Conservation (phyloP, 2,329 filamentous ascomycete species). For the Hymenotorrendiella dingleyae region DNA sequence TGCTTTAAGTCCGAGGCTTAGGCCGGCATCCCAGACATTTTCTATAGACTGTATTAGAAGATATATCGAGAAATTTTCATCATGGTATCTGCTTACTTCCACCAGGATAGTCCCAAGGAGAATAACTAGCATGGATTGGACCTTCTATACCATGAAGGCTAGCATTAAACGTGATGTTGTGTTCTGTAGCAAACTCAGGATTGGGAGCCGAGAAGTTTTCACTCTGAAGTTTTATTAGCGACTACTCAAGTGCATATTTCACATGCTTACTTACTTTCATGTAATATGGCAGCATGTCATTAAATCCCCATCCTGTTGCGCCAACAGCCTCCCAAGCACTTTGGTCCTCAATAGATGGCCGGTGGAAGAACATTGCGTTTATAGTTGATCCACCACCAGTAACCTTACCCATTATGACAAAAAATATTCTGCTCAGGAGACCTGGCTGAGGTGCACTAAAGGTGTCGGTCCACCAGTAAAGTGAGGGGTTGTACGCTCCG, state of each 20-base stretch:
- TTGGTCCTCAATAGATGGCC: constrained; percentile 2
- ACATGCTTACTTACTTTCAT: constrained; percentile 1
- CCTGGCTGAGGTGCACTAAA: not conserved
- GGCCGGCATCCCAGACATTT: not conserved
- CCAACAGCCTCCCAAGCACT: not conserved
- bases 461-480: not conserved
- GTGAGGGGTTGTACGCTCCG: not conserved
- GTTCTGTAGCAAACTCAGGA: not conserved
- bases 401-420: not conserved
- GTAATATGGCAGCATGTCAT: constrained; percentile 3
- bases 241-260: not conserved
- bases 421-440: not conserved
- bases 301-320: not conserved
- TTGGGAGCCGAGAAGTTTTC: not conserved
- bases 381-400: constrained; percentile 3
- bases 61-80: not conserved
- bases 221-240: not conserved
- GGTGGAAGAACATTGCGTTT: not conserved
- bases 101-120: not conserved
- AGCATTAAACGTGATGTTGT: constrained; percentile 3
- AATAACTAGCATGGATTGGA: not conserved
- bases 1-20: constrained; percentile 1
- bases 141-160: not conserved
- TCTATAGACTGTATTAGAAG: not conserved
- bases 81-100: constrained; percentile 1